Conservation (phyloP, 257 asterid genomes). For the Primulina eburnea region DNA sequence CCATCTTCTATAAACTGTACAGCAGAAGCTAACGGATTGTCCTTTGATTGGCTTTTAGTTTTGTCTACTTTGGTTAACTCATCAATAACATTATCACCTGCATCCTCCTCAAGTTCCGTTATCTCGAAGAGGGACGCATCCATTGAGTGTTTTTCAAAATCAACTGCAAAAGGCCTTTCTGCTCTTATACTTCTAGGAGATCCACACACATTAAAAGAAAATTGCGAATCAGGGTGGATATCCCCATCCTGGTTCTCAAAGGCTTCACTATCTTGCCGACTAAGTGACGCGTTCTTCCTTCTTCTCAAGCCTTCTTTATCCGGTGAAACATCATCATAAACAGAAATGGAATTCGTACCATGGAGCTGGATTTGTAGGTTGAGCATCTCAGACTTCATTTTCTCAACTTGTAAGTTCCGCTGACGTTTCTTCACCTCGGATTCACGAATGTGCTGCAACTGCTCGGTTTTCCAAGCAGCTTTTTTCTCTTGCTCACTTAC, state of each 20-base stretch:
- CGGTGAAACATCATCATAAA: constrained; percentile 52
- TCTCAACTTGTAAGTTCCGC: constrained; percentile 94
- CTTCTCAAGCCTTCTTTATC: constrained; percentile 67
- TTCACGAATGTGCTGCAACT: constrained; percentile 85
- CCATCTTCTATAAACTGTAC: constrained; percentile 91
- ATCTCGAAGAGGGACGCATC: constrained; percentile 64
- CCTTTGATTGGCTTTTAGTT: constrained; percentile 56
- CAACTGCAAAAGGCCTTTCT: constrained; percentile 54
- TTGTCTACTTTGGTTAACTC: constrained; percentile 49
- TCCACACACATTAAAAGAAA: constrained; percentile 49
- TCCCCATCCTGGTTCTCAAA: constrained; percentile 55
- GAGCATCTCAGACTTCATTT: constrained; percentile 99
- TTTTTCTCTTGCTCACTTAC: constrained; percentile 95
- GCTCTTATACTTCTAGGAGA: constrained; percentile 54
- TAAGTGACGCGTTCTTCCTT: constrained; percentile 51
- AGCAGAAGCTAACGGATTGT: constrained; percentile 80
- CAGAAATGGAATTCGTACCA: constrained; percentile 52
- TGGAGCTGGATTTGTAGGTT: constrained; percentile 91
- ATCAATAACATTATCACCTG: constrained; percentile 34
- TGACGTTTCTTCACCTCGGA: constrained; percentile 86
- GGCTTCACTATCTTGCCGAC: constrained; percentile 38
- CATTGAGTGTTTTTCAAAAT: constrained; percentile 41
- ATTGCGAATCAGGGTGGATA: constrained; percentile 39
- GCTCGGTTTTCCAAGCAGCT: constrained; percentile 94
- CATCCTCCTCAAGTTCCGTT: constrained; percentile 64